These are phyloP conservation scores for Larix kaempferi DNA, from an alignment of 75 land plant species.

Conservation along the genomic window DNA sequence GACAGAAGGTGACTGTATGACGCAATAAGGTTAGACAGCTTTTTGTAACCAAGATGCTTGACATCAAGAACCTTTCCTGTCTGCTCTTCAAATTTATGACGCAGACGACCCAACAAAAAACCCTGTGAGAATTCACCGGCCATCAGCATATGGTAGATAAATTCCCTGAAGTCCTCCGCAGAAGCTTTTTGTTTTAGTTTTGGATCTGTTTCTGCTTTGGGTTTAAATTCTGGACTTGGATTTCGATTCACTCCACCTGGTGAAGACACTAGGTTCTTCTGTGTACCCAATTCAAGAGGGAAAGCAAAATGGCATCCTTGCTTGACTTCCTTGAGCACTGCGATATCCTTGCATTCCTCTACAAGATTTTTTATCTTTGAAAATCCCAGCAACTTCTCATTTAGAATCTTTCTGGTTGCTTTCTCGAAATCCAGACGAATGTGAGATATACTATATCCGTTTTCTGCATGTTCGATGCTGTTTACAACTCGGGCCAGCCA, in stretches of 20 bases:
- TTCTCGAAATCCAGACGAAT: no score
- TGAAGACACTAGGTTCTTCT: neutral
- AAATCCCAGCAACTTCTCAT: neutral
- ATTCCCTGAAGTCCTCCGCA: neutral
- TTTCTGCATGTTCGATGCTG: no score
- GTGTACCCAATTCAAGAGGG: neutral
- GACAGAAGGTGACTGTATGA: neutral
- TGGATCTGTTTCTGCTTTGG: neutral
- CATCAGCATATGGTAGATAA: no score
- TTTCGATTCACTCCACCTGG: neutral
- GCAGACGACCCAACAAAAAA: neutral
- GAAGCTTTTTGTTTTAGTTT: neutral
- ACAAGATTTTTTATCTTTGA: neutral
- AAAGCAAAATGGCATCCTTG: slow-evolving; percentile 8
- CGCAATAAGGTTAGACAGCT: neutral
- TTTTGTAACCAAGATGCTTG: neutral
- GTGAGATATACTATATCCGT: no score
- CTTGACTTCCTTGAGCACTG: slow-evolving; percentile 3
- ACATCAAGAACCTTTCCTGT: slow-evolving; percentile 1
- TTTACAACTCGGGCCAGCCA: no score
- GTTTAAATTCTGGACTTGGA: no score
- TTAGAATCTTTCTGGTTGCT: neutral
- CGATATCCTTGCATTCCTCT: slow-evolving; percentile 5
- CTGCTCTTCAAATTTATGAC: neutral
- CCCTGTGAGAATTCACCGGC: neutral